Evolutionary conservation across 805 yeast genomes (phyloP).

Genomic region (Candida nanaspora): DNA sequence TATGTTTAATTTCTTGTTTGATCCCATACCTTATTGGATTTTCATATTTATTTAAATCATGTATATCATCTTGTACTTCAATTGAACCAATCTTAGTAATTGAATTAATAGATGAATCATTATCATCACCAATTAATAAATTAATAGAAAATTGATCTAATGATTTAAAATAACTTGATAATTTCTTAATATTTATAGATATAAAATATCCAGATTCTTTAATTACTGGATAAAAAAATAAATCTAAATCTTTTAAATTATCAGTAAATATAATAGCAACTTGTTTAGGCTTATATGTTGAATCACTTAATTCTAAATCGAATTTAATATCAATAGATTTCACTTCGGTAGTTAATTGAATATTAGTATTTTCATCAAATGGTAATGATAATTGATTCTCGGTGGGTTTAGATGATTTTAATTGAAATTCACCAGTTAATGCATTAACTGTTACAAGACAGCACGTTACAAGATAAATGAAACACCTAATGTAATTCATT

Average conservation of each 20-base stretch:
- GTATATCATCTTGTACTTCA: conserved; percentile 10
- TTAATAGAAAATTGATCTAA: conserved; percentile 13
- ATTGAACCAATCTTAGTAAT: conserved; percentile 13
- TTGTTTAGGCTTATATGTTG: conserved; percentile 15
- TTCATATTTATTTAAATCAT: conserved; percentile 4
- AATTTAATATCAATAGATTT: not conserved
- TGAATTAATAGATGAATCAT: conserved; percentile 7
- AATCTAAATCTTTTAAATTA: conserved; percentile 6
- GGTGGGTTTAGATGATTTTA: not conserved
- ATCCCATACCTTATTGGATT: conserved; percentile 35
- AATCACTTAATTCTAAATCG: not conserved
- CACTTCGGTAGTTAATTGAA: not conserved
- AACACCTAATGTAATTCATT: not conserved
- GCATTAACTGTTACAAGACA: not conserved
- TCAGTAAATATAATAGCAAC: conserved; percentile 17
- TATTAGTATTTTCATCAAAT: not conserved
- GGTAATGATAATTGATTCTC: not conserved
- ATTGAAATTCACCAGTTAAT: not conserved
- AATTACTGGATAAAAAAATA: conserved; percentile 16
- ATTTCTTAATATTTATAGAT: conserved; percentile 10
- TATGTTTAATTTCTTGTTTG: conserved; percentile 56
- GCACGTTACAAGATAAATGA: too few species aligned
- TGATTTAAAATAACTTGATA: conserved; percentile 17
- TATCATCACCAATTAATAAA: conserved; percentile 22
- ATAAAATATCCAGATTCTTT: conserved; percentile 9